A percentile compares a stretch with the other conserved stretches of the same genome.
These are phyloP conservation scores for Calonectria naviculata DNA, from an alignment of 2,329 filamentous ascomycete species.

Conservation along the genomic window DNA sequence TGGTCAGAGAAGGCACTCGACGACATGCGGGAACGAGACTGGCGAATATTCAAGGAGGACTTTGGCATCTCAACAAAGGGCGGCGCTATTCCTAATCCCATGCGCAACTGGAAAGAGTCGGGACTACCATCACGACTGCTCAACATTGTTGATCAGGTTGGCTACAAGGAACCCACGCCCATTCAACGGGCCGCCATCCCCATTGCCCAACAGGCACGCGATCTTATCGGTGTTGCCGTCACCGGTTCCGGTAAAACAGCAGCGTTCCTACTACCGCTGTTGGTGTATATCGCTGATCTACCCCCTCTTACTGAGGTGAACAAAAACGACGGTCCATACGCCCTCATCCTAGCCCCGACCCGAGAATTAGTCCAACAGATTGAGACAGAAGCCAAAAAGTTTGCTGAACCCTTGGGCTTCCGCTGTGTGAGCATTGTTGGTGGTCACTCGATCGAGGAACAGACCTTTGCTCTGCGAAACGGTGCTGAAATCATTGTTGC, in stretches of 20 bases:
- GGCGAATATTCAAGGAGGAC: conserved; percentile 99
- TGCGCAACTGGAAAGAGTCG: conserved; percentile 94
- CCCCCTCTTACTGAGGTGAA: conserved; percentile 86
- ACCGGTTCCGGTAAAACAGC: conserved; percentile 99
- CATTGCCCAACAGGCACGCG: conserved; percentile 90
- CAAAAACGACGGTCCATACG: conserved; percentile 95
- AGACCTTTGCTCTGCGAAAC: conserved; percentile 88
- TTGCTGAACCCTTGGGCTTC: conserved; percentile 90
- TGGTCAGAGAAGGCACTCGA: conserved; percentile 94
- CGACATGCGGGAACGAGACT: conserved; percentile 97
- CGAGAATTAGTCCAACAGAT: conserved; percentile 98
- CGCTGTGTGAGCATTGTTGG: conserved; percentile 98
- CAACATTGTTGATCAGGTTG: conserved; percentile 84
- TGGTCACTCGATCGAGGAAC: conserved; percentile 94
- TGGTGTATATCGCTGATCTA: conserved; percentile 94
- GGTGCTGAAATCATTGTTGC: conserved; percentile 98
- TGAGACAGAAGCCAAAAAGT: conserved; percentile 92
- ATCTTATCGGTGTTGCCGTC: conserved; percentile 97
- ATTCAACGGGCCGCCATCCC: conserved; percentile 96
- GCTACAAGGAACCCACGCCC: conserved; percentile 90
- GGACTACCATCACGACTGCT: conserved; percentile 80
- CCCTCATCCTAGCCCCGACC: conserved; percentile 95
- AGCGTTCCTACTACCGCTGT: conserved; percentile 88
- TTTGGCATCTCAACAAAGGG: conserved; percentile 97
- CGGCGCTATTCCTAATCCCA: conserved; percentile 91